These are phyloP conservation scores for Xanthoconium stramineum DNA, from an alignment of 768 basidiomycete genomes.

Conservation along the genomic window DNA sequence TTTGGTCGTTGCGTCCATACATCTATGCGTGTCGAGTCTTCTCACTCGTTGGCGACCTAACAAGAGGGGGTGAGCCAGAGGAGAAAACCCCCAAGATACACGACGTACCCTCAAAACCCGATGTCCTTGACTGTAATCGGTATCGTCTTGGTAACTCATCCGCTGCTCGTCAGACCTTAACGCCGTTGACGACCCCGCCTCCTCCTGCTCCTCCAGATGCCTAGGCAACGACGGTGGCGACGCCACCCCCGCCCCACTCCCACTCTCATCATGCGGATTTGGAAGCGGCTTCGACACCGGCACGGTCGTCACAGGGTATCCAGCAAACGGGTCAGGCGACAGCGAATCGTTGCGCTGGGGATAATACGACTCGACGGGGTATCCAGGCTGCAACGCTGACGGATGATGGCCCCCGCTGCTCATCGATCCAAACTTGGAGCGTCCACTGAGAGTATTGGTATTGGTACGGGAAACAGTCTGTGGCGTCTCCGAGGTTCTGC, in stretches of 20 bases:
- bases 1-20: background rate
- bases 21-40: no score
- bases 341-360: constrained; percentile 22
- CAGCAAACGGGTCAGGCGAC: constrained; percentile 29
- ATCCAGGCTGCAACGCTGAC: constrained; percentile 23
- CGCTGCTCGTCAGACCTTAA: constrained; percentile 19
- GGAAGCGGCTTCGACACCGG: constrained; percentile 5
- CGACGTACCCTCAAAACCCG: constrained; percentile 29
- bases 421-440: constrained; percentile 22
- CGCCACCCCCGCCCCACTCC: no score
- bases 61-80: background rate
- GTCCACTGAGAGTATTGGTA: constrained; percentile 18
- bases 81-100: background rate
- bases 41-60: constrained; percentile 21
- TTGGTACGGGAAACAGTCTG: constrained; percentile 2
- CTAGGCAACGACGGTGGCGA: constrained; percentile 7
- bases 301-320: constrained; percentile 8
- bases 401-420: constrained; percentile 15
- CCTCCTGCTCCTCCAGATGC: constrained; percentile 13
- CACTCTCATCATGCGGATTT: constrained; percentile 18
- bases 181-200: constrained; percentile 1
- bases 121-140: constrained; percentile 27
- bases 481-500: constrained; percentile 25
- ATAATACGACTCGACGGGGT: constrained; percentile 22
- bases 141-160: constrained; percentile 30